These are phyloP conservation scores for Solanum hybrid DNA, from an alignment of 305 asterid genomes.

Conservation along the genomic window DNA sequence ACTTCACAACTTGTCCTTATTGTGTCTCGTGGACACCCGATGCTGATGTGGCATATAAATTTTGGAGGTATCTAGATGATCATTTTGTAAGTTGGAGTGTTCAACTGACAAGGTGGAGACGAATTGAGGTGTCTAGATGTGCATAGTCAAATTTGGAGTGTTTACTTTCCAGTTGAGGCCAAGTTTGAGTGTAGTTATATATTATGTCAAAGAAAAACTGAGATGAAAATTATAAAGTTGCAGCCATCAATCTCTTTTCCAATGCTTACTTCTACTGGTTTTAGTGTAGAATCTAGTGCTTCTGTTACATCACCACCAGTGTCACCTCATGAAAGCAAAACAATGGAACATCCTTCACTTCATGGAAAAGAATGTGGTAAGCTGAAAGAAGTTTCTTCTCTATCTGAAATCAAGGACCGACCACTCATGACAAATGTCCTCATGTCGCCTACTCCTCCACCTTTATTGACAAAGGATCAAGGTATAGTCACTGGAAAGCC, in stretches of 20 bases:
- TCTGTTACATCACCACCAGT: slow-evolving; percentile 24
- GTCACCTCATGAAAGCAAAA: slow-evolving; percentile 24
- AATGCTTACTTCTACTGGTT: slow-evolving; percentile 10
- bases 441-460: slow-evolving; percentile 17
- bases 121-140: not conserved
- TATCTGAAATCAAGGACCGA: slow-evolving; percentile 18
- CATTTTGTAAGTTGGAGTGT: not conserved
- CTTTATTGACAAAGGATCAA: slow-evolving; percentile 28
- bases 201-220: not conserved
- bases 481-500: slow-evolving; percentile 13
- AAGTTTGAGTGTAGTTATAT: not conserved
- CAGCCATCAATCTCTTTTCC: slow-evolving; percentile 13
- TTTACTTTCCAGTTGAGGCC: not conserved
- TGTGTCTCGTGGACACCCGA: not conserved
- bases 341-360: slow-evolving; percentile 13
- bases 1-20: not conserved
- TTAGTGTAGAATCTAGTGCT: slow-evolving; percentile 4
- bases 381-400: slow-evolving; percentile 15
- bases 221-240: not conserved
- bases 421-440: slow-evolving; percentile 18
- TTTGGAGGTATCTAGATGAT: not conserved
- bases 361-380: slow-evolving; percentile 17
- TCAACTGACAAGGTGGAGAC: not conserved
- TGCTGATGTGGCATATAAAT: not conserved
- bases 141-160: not conserved